Base-by-base conservation (phyloP, 192 early-diverging fungal genomes). In the Phlyctochytrium bullatum region DNA sequence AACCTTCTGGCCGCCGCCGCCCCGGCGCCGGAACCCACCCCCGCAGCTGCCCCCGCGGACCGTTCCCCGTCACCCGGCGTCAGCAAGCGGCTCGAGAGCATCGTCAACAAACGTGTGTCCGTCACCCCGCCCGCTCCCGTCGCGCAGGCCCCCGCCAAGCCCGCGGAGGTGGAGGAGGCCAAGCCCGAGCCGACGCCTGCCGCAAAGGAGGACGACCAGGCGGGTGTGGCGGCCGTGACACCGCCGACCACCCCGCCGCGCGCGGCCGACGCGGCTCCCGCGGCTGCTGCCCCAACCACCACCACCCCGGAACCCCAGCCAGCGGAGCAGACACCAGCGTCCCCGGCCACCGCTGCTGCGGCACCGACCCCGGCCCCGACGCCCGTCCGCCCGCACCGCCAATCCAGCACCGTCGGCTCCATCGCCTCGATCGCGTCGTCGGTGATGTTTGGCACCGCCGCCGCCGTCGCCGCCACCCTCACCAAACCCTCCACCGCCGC, bases 401-500 rank as follows among this genome's bases (percentile, higher is more conserved):
- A 47, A 6, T 57, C 54, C 27, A 20, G 12, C 6, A n/a, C 61
- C 32, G 28, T 40, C 61, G 20, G 12, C 12, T 62, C 61, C 32
- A 36, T 62, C 32, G 28, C 32, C 61, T 62, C 61, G 61, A 40
- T 40, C 32, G 61, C 61, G 30, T 62, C 61, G 30, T 62, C 61
- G n/a, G 61, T 62, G 6, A 62, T 40, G 32, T 62, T 40, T 28
- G 36, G 36, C 16, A 25, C n/a, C 32, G 61, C 61, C 6, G 54
- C 54, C 27, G 54, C 54, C 20, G 27, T 28, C 27, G 54, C 27
- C 14, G 27, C 54, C 10, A 57, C 54, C 6, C 12, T 57, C 27
- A 20, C 54, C 6, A 47, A 47, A 47, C 20, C 40, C 20, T 47
- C 40, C 10, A n/a, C 54, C 20, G 27, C 27, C 27, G 54, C 27